These are phyloP conservation scores for Malbranchea zuffiana DNA, from an alignment of 2,329 filamentous ascomycete genomes.

Conservation along the genomic window DNA sequence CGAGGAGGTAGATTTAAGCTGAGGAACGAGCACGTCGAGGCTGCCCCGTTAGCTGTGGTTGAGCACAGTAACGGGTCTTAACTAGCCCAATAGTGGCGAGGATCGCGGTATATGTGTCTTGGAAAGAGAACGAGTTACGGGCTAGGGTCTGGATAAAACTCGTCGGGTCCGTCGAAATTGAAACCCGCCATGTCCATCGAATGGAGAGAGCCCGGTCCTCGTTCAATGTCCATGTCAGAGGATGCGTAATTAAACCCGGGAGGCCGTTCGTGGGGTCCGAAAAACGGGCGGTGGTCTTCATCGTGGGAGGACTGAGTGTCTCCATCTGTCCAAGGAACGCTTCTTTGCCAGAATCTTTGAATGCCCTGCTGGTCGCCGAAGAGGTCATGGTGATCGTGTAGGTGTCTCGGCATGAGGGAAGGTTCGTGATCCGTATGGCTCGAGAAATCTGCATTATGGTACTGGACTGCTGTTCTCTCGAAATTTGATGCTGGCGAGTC, in stretches of 20 bases:
- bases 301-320: slow-evolving; percentile 35
- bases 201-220: slow-evolving; percentile 34
- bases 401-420: slow-evolving; percentile 18
- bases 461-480: slow-evolving; percentile 32
- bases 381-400: slow-evolving; percentile 34
- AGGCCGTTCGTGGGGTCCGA: slow-evolving; percentile 34
- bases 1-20: no score
- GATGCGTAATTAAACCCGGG: slow-evolving; percentile 34
- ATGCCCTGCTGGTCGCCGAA: slow-evolving; percentile 37
- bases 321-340: slow-evolving; percentile 31
- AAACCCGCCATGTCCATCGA: slow-evolving; percentile 38
- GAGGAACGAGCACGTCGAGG: neutral
- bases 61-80: slow-evolving; percentile 5
- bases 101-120: neutral
- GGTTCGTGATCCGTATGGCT: slow-evolving; percentile 25
- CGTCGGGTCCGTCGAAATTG: slow-evolving; percentile 32
- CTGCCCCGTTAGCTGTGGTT: slow-evolving; percentile 9
- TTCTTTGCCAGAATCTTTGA: slow-evolving; percentile 35
- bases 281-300: slow-evolving; percentile 34
- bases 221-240: slow-evolving; percentile 34
- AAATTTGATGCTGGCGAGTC: slow-evolving; percentile 36
- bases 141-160: slow-evolving; percentile 28
- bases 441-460: slow-evolving; percentile 33
- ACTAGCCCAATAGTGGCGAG: slow-evolving; percentile 2
- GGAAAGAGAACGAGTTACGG: slow-evolving; percentile 21